phyloP scores from a whole-genome alignment of 2,329 filamentous ascomycete species.

The Apiospora malaysiana region DNA sequence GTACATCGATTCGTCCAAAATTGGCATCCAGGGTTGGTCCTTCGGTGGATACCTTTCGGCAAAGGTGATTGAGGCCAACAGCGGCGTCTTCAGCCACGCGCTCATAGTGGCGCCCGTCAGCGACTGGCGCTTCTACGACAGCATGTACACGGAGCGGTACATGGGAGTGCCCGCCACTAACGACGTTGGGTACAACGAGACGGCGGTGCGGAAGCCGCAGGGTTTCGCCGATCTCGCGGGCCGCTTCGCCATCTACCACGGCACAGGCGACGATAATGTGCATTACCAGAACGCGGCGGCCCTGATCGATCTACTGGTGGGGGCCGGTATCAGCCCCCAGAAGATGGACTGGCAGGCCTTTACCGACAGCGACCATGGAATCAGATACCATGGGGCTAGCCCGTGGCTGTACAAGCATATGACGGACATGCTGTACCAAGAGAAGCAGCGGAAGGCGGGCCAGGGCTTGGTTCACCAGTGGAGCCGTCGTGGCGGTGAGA shows the following conservation, averaged over 20 bases:
- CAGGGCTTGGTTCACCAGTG: conserved; percentile 36
- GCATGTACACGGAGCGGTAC: conserved; percentile 74
- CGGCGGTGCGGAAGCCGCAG: conserved; percentile 60
- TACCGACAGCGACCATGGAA: conserved; percentile 69
- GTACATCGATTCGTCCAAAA: conserved; percentile 63
- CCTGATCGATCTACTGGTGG: conserved; percentile 65
- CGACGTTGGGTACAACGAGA: conserved; percentile 63
- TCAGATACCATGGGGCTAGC: conserved; percentile 61
- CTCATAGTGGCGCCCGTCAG: conserved; percentile 69
- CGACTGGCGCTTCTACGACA: conserved; percentile 76
- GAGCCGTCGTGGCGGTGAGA: conserved; percentile 25
- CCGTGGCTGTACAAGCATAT: conserved; percentile 68
- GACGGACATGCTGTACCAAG: conserved; percentile 64
- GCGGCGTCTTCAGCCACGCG: conserved; percentile 65
- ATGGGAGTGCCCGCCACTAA: conserved; percentile 69
- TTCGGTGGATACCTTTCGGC: conserved; percentile 71
- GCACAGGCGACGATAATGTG: conserved; percentile 73
- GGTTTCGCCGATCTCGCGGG: conserved; percentile 70
- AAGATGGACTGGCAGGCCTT: conserved; percentile 70
- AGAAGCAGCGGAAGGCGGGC: conserved; percentile 49
- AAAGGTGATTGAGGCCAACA: conserved; percentile 69
- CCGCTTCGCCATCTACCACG: conserved; percentile 67
- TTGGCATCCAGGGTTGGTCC: conserved; percentile 74
- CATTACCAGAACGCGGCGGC: conserved; percentile 72
- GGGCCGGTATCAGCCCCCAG: conserved; percentile 61